Base-by-base conservation (phyloP, 2,329 filamentous ascomycete species). In the Ceratocystis eucalypticola region DNA sequence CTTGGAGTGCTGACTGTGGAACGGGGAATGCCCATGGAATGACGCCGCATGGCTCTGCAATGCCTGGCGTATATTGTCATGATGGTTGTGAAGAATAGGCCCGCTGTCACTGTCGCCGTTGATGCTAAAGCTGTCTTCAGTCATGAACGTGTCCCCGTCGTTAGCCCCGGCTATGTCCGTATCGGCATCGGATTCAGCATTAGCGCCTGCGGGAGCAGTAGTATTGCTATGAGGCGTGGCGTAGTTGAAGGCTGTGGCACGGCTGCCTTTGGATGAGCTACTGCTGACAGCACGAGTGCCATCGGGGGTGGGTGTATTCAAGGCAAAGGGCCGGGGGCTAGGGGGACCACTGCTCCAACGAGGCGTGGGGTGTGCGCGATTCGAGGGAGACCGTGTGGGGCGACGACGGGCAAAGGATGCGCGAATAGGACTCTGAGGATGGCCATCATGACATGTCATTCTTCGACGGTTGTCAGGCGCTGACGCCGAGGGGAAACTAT, bases 191-290 rank as follows among this genome's bases (percentile, higher is more conserved):
- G 25, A 25, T 17, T 17, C 22, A 57, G 61, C 75, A 74, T 25
- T 73, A 70, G 72, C 1, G 70, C n/a, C 22, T 20, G 25, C 59
- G 5, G 48, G 73, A 7, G 75, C 73, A 0, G 83, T 79, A 2
- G 79, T 82, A 68, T 85, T 86, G 71, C 87, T 91, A 72, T 87
- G 80, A 0, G 88, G 88, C 0, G 88, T 92, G 2, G 87, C 87
- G 71, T 91, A 91, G n/a, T 84, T 85, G 69, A 85, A 85, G 0
- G 81, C 84, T 12, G 77, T 78, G 15, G 74, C 74, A 41, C 79
- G 74, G 65, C 73, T 71, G 33, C 62, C 53, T n/a, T 61, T 67
- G 71, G 74, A 64, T 30, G 66, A 68, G 25, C 59, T 61, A 28
- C 61, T 68, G 61, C 66, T 68, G 25, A 63, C 50, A 50, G 61